These are phyloP conservation scores for Alternaria ventricosa DNA, from an alignment of 2,329 filamentous ascomycete species.

Conservation along the genomic window DNA sequence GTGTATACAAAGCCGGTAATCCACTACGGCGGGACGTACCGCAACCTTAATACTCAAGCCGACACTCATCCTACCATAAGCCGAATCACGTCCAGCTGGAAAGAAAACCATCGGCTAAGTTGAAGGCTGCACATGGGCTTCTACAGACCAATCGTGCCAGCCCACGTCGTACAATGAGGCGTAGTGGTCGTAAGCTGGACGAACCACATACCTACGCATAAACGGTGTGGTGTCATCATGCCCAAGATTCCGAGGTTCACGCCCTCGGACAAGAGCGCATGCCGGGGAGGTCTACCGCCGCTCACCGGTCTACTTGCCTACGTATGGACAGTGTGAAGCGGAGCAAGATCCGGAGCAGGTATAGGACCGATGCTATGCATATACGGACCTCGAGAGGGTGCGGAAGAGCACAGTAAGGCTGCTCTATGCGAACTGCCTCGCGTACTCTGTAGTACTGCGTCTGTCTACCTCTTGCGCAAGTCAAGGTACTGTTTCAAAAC, in stretches of 20 bases:
- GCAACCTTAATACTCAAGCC: conserved; percentile 4
- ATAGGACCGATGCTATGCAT: conserved; percentile 7
- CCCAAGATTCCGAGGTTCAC: background rate
- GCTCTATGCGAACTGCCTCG: conserved; percentile 8
- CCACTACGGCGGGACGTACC: conserved; percentile 5
- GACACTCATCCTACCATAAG: background rate
- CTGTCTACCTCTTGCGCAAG: background rate
- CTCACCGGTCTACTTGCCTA: background rate
- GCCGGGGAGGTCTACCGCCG: background rate
- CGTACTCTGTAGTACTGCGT: background rate
- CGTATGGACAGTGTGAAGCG: background rate
- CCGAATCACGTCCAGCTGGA: background rate
- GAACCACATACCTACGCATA: background rate
- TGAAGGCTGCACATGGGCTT: background rate
- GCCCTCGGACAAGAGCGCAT: conserved; percentile 15
- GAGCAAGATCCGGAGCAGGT: background rate
- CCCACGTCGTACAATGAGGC: conserved; percentile 8
- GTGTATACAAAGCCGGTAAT: background rate
- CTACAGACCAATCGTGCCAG: conserved; percentile 2
- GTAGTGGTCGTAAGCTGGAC: background rate
- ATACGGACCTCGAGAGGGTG: background rate
- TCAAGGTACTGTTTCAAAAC: background rate
- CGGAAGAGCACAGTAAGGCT: background rate
- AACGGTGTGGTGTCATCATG: conserved; percentile 3
- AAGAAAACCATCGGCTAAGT: background rate